A percentile compares a stretch with the other conserved stretches of the same genome.
Evolutionary conservation across 305 asterid genomes (phyloP).

Genomic region (Solanum aculeatissimum): DNA sequence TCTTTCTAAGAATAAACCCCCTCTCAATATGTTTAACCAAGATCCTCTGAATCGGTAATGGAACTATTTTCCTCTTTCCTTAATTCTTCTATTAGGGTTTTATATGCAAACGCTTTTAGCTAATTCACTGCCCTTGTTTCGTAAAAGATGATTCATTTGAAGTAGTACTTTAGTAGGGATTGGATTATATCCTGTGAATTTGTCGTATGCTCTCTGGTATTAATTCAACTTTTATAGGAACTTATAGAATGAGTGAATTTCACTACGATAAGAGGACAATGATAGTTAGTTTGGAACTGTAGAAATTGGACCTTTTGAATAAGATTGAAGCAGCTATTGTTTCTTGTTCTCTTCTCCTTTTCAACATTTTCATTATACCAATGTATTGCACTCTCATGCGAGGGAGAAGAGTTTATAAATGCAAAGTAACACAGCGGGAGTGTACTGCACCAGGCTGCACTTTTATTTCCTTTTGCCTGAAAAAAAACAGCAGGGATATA

Average conservation of each 20-base stretch:
- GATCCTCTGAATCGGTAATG: slow-evolving; percentile 57
- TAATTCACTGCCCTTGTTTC: not conserved
- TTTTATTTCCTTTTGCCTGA: not conserved
- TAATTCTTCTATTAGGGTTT: not conserved
- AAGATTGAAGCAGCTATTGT: not conserved
- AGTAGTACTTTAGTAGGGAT: not conserved
- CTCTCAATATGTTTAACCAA: slow-evolving; percentile 77
- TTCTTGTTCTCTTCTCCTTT: not conserved
- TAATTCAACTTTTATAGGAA: not conserved
- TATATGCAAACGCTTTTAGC: not conserved
- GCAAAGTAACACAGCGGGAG: not conserved
- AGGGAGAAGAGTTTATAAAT: not conserved
- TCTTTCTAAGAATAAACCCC: slow-evolving; percentile 50
- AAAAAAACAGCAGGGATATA: not conserved
- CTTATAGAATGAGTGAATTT: not conserved
- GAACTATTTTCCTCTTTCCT: not conserved
- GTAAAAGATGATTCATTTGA: not conserved
- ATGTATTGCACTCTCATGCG: not conserved
- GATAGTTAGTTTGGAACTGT: not conserved
- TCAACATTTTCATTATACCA: not conserved
- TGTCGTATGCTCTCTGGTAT: not conserved
- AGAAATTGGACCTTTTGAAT: not conserved
- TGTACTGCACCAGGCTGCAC: not conserved
- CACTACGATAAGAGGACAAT: not conserved
- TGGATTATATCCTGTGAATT: not conserved